Base-by-base conservation (phyloP, 768 basidiomycete species). In the Lactarius hatsudake region DNA sequence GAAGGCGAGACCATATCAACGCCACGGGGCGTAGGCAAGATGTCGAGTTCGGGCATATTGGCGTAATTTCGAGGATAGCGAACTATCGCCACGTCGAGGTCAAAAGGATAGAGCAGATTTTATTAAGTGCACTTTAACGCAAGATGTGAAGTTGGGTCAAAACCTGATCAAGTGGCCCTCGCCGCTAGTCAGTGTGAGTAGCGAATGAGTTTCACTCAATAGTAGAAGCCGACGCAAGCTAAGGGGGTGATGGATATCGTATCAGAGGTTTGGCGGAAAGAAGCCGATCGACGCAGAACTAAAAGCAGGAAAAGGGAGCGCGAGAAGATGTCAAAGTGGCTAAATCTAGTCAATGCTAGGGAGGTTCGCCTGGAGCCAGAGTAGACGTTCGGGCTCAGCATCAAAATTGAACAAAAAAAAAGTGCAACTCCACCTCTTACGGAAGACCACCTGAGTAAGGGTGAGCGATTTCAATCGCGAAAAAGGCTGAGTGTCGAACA, bases 151-250 rank as follows among this genome's bases (percentile, higher is more conserved):
- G 75, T 65, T 72, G 57, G 58, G 20, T 65, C 64, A 69, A 79
- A 79, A 79, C 82, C 77, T 79, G 77, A 80, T 83, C 87, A 87
- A 86, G 86, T 85, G 85, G 79, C 86, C 85, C 36, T 38, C 36
- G 83, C 89, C 89, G 87, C 90, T 87, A 87, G 87, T 84, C 80
- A 77, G 79, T 85, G 81, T 81, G 86, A 86, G 84, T 82, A 81
- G 79, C 65, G 65, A 45, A 51, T 64, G 64, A 71, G 13, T 75
- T 75, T 79, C 78, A 76, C 79, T 85, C 86, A 89, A 83, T 81
- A 81, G 80, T 74, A 67, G 81, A 68, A 76, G 58, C 83, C 88
- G 88, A 87, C 87, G 89, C 90, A 82, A 78, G 76, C 75, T 78
- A 82, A 87, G 86, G 88, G 32, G 89, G 86, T 88, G 77, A 75